Percentiles rank a stretch among this genome's conserved stretches.
These are phyloP conservation scores for Cercospora sp. DNA, from an alignment of 2,329 filamentous ascomycete genomes.

Conservation along the genomic window DNA sequence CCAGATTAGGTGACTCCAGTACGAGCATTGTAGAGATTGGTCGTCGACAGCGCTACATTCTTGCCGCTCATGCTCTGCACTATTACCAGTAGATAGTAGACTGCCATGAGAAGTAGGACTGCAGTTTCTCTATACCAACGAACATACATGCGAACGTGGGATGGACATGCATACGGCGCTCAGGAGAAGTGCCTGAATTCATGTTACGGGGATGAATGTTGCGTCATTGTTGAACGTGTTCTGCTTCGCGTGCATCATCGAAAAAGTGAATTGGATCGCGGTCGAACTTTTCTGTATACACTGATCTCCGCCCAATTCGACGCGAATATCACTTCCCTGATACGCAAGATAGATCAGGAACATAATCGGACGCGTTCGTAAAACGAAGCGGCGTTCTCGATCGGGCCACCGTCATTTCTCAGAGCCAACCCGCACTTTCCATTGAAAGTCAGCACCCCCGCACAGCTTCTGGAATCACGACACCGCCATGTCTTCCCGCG, in stretches of 20 bases:
- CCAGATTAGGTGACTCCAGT: not conserved
- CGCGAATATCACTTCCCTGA: not conserved
- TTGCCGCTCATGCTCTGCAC: not conserved
- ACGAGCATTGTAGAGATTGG: not conserved
- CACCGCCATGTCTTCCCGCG: conserved; percentile 62
- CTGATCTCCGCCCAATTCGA: not conserved
- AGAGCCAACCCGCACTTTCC: not conserved
- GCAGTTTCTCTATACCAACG: not conserved
- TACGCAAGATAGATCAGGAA: not conserved
- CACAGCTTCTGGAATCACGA: not conserved
- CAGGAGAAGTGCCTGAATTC: conserved; percentile 9
- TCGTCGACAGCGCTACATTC: not conserved
- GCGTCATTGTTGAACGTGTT: conserved; percentile 15
- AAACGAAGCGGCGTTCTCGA: not conserved
- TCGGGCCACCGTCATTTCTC: not conserved
- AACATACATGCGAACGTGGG: not conserved
- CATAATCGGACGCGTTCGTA: not conserved
- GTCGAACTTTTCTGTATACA: not conserved
- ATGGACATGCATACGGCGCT: conserved; percentile 1
- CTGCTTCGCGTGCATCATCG: not conserved
- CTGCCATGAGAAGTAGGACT: not conserved
- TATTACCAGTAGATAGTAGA: not conserved
- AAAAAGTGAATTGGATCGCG: not conserved
- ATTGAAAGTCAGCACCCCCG: not conserved
- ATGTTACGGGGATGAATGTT: conserved; percentile 7